These are phyloP conservation scores for Myriangium duriaei DNA, from an alignment of 2,329 filamentous ascomycete genomes.

Conservation along the genomic window DNA sequence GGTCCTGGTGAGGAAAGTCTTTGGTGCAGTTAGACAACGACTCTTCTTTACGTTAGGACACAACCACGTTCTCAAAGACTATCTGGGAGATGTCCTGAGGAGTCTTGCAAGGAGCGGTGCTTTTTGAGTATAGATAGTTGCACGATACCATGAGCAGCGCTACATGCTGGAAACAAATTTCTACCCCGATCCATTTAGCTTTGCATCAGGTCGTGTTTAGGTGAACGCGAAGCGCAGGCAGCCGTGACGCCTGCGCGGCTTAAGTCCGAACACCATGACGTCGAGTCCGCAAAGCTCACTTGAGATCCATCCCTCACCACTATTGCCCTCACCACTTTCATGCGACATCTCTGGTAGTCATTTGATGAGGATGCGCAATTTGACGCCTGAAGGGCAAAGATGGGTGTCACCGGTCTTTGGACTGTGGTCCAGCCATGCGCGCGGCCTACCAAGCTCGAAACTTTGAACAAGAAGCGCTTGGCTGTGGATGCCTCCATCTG, in stretches of 20 bases:
- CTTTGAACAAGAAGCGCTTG: slow-evolving; percentile 88
- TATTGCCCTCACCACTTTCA: too few species aligned
- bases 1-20: slow-evolving; percentile 50
- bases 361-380: too few species aligned
- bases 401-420: slow-evolving; percentile 99
- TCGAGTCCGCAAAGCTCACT: too few species aligned
- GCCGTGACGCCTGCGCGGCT: too few species aligned
- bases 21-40: slow-evolving; percentile 51
- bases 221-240: too few species aligned
- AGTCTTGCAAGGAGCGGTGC: slow-evolving; percentile 4
- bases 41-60: slow-evolving; percentile 59
- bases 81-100: slow-evolving; percentile 17
- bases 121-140: slow-evolving; percentile 1
- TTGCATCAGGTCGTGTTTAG: too few species aligned
- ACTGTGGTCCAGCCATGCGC: slow-evolving; percentile 90
- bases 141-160: too few species aligned
- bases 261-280: too few species aligned
- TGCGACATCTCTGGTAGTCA: too few species aligned
- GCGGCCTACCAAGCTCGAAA: slow-evolving; percentile 89
- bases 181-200: too few species aligned
- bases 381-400: slow-evolving; percentile 30
- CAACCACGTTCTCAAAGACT: slow-evolving; percentile 37
- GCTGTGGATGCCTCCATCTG: slow-evolving; percentile 97
- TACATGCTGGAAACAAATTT: too few species aligned
- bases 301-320: too few species aligned